Percentiles rank a stretch among this genome's conserved stretches.
phyloP scores from a whole-genome alignment of 495 filamentous ascomycete genomes.

The Neurospora sublineolata region DNA sequence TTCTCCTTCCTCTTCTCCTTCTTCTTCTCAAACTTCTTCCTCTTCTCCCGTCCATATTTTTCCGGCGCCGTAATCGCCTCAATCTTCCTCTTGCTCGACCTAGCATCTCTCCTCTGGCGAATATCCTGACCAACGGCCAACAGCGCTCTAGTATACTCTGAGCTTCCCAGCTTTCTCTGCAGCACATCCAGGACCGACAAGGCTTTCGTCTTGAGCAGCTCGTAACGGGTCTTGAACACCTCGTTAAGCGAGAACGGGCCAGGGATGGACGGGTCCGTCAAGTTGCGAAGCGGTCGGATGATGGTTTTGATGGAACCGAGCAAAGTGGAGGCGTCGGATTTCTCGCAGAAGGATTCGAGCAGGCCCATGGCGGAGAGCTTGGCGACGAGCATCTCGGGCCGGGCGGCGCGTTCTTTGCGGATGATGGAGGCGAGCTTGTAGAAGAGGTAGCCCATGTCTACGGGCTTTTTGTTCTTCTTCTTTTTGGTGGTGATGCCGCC shows the following conservation, averaged over 20 bases:
- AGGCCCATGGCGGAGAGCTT: constrained; percentile 70
- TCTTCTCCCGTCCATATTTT: constrained; percentile 64
- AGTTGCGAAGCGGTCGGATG: constrained; percentile 68
- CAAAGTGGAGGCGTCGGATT: constrained; percentile 46
- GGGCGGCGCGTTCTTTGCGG: constrained; percentile 61
- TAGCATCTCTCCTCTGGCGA: constrained; percentile 53
- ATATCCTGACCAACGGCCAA: constrained; percentile 56
- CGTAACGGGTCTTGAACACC: constrained; percentile 53
- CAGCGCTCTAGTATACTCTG: constrained; percentile 59
- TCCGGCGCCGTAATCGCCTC: constrained; percentile 76
- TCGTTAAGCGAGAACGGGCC: constrained; percentile 54
- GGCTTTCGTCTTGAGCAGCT: constrained; percentile 53
- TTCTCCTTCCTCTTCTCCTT: constrained; percentile 71
- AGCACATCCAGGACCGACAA: constrained; percentile 61
- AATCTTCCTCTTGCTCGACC: constrained; percentile 73
- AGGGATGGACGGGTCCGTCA: constrained; percentile 68
- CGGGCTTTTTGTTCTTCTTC: constrained; percentile 11
- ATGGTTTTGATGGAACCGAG: constrained; percentile 49
- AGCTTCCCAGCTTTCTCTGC: constrained; percentile 75
- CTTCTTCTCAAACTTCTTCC: constrained; percentile 74
- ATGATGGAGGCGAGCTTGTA: constrained; percentile 63
- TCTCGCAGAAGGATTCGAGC: constrained; percentile 48
- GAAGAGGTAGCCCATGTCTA: constrained; percentile 57
- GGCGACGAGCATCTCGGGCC: constrained; percentile 47
- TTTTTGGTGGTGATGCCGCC: constrained; percentile 18